Evolutionary conservation across 345 rosid genomes (phyloP).

Genomic region (Diplotaxis tenuifolia): DNA sequence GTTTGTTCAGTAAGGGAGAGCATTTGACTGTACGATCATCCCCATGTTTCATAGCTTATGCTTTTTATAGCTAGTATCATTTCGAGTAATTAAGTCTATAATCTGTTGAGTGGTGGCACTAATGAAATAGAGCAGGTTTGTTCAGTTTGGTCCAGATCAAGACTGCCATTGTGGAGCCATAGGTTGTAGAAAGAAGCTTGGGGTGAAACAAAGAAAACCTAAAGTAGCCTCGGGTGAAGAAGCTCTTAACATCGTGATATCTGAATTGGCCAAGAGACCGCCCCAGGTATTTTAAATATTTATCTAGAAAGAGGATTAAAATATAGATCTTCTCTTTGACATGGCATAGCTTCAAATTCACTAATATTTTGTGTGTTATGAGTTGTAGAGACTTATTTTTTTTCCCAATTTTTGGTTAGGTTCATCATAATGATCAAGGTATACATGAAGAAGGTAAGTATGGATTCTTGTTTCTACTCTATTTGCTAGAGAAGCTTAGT

Average conservation of each 20-base stretch:
- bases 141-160: constrained; percentile 99
- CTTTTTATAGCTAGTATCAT: not conserved
- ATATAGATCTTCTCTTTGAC: constrained; percentile 16
- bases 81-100: not conserved
- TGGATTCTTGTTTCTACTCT: not conserved
- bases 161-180: constrained; percentile 94
- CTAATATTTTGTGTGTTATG: not conserved
- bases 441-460: constrained; percentile 44
- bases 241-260: constrained; percentile 66
- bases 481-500: not conserved
- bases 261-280: constrained; percentile 52
- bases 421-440: constrained; percentile 58
- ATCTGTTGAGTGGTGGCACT: constrained; percentile 37
- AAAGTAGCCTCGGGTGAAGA: constrained; percentile 73
- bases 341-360: not conserved
- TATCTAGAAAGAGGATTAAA: not conserved
- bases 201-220: constrained; percentile 85
- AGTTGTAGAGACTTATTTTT: constrained; percentile 31
- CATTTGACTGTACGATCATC: not conserved
- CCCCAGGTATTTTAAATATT: constrained; percentile 44
- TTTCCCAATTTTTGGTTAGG: constrained; percentile 43
- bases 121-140: constrained; percentile 83
- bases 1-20: constrained; percentile 58
- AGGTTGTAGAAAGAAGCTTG: constrained; percentile 81
- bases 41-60: not conserved